Percentiles rank a stretch among this genome's conserved stretches.
These are phyloP conservation scores for Musa acuminata DNA, from an alignment of 176 grass and related monocot species.

Conservation along the genomic window DNA sequence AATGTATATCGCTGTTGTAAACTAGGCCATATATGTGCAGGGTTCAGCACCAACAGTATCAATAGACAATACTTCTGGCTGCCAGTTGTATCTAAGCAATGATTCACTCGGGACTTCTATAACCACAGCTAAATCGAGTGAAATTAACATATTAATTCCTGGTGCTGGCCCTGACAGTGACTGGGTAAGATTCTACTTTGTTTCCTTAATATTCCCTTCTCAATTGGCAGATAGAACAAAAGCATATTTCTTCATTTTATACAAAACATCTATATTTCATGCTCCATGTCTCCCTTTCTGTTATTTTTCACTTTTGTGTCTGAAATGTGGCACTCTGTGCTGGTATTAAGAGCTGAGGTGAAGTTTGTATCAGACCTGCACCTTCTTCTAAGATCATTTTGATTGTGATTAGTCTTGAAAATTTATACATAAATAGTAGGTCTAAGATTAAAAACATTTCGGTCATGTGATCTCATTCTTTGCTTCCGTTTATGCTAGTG, in stretches of 20 bases:
- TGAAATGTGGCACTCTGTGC: too few species aligned
- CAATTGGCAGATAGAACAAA: not conserved
- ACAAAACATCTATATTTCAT: not conserved
- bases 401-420: too few species aligned
- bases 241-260: not conserved
- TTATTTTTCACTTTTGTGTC: too few species aligned
- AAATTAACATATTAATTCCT: constrained; percentile 82
- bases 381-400: too few species aligned
- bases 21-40: constrained; percentile 31
- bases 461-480: too few species aligned
- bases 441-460: too few species aligned
- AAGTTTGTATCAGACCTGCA: too few species aligned
- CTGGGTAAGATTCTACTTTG: constrained; percentile 46
- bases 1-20: not conserved
- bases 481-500: too few species aligned
- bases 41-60: constrained; percentile 80
- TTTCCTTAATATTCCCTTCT: too few species aligned
- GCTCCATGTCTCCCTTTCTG: too few species aligned
- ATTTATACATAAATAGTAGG: too few species aligned
- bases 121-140: constrained; percentile 93
- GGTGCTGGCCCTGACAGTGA: constrained; percentile 48
- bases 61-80: constrained; percentile 91
- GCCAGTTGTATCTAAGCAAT: constrained; percentile 80
- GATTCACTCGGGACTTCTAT: constrained; percentile 63
- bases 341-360: too few species aligned